Base-by-base conservation (phyloP, 495 filamentous ascomycete species). In the Hyaloscypha finlandica region DNA sequence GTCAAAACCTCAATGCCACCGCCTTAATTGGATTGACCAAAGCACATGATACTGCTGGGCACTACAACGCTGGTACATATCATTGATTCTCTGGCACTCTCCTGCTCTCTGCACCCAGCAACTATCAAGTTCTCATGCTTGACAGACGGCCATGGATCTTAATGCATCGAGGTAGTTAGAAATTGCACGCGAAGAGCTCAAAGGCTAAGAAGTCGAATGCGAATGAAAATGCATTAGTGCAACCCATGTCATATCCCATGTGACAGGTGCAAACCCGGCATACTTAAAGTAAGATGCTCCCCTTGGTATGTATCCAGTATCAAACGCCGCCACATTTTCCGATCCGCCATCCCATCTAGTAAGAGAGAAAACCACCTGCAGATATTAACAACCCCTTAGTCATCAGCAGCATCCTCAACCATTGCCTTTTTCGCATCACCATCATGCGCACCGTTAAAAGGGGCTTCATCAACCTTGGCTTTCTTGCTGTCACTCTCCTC, bases 401-500 rank as follows among this genome's bases (percentile, higher is more conserved):
- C 53, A 22, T 65, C 64, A 14, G 37, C 48, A 48, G 33, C 56
- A 67, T 71, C 68, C n/a, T 73, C 68, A 6, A 73, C 68, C 57
- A 67, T 72, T 39, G 70, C 64, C 39, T 59, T 39, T 48, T 70
- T 62, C 9, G 54, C 55, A 25, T 59, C 74, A 37, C 72, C 73
- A 12, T 75, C 68, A 19, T 75, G 77, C 3, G 76, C 76, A 4
- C 74, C 69, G 3, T 84, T 78, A 68, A 25, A 11, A 29, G 20
- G 53, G 3, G 3, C 1, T 19, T 56, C 53, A 56, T 63, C 74
- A 59, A 77, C 71, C 59, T 76, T 79, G 12, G 73, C 57, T 70
- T 78, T 81, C 69, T 81, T 81, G 20, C 51, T 73, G 30, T 76
- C 77, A 51, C 73, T 75, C 19, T 76, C 70, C 19, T 76, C 79